A percentile compares a stretch with the other conserved stretches of the same genome.
These are phyloP conservation scores for Alliaria petiolata DNA, from an alignment of 345 rosid species.

Conservation along the genomic window DNA sequence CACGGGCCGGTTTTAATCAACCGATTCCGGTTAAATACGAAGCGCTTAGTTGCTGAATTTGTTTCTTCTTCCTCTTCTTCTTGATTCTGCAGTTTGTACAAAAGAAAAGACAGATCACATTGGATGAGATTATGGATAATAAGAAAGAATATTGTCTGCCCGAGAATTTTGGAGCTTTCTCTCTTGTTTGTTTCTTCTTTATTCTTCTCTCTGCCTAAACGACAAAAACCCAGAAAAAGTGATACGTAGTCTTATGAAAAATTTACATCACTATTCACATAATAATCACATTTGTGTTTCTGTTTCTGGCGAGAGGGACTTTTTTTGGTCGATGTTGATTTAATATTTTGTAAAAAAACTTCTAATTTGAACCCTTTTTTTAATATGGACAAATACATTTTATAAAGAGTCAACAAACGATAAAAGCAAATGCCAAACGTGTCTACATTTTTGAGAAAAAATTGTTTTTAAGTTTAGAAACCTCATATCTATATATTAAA, in stretches of 20 bases:
- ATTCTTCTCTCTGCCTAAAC: not conserved
- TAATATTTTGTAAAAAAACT: not conserved
- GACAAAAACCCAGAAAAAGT: not conserved
- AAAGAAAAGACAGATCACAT: conserved; percentile 26
- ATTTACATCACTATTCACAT: not conserved
- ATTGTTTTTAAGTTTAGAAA: too few relatives aligned
- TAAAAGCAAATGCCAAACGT: not conserved
- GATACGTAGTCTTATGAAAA: not conserved
- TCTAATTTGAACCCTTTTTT: not conserved
- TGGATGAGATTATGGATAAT: conserved; percentile 37
- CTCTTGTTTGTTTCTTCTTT: conserved; percentile 18
- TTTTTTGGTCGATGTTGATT: not conserved
- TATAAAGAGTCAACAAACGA: not conserved
- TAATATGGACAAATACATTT: not conserved
- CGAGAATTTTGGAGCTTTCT: conserved; percentile 32
- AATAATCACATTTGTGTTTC: not conserved
- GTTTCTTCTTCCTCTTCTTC: not conserved
- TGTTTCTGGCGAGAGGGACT: not conserved
- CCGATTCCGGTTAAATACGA: conserved; percentile 80
- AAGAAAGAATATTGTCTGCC: conserved; percentile 35
- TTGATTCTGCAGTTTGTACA: conserved; percentile 9
- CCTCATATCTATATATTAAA: too few relatives aligned
- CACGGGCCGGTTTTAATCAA: conserved; percentile 74
- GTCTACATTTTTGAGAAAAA: not conserved
- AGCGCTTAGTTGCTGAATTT: conserved; percentile 76